A percentile compares a stretch with the other conserved stretches of the same genome.
Evolutionary conservation across 805 yeast species (phyloP).

Genomic region (Yamadazyma akitaensis): DNA sequence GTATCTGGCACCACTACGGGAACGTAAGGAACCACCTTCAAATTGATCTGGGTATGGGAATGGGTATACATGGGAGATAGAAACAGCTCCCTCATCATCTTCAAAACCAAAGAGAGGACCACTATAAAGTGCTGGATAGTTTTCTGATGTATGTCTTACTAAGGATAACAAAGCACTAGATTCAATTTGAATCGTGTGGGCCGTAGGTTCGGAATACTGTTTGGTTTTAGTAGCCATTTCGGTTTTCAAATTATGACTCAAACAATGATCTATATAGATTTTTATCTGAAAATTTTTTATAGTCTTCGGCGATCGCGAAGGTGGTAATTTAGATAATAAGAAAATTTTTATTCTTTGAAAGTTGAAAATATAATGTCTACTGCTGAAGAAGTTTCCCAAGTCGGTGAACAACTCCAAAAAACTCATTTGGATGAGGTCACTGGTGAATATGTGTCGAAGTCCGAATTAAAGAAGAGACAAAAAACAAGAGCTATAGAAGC

Average conservation of each 20-base stretch:
- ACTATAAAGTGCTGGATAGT: constrained; percentile 56
- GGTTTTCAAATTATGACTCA: neutral
- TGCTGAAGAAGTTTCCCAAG: constrained; percentile 47
- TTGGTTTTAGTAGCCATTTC: constrained; percentile 6
- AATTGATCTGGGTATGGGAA: constrained; percentile 67
- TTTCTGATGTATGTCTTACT: constrained; percentile 63
- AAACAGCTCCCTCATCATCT: constrained; percentile 47
- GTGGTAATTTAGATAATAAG: neutral
- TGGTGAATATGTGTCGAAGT: constrained; percentile 94
- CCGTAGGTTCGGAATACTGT: constrained; percentile 33
- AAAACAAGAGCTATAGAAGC: constrained; percentile 83
- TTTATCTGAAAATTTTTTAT: constrained; percentile 4
- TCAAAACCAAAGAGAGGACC: constrained; percentile 80
- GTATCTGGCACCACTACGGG: constrained; percentile 61
- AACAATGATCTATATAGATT: neutral
- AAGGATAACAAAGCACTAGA: constrained; percentile 57
- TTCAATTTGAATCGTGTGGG: constrained; percentile 42
- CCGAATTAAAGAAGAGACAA: constrained; percentile 94
- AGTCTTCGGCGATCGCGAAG: constrained; percentile 6
- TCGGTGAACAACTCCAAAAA: constrained; percentile 73
- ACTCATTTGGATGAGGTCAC: constrained; percentile 86
- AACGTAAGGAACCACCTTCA: constrained; percentile 57
- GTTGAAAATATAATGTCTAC: neutral
- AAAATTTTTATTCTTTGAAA: neutral
- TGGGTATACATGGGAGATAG: constrained; percentile 60